Evolutionary conservation across 768 basidiomycete genomes (phyloP).

Genomic region (Saitozyma podzolica): DNA sequence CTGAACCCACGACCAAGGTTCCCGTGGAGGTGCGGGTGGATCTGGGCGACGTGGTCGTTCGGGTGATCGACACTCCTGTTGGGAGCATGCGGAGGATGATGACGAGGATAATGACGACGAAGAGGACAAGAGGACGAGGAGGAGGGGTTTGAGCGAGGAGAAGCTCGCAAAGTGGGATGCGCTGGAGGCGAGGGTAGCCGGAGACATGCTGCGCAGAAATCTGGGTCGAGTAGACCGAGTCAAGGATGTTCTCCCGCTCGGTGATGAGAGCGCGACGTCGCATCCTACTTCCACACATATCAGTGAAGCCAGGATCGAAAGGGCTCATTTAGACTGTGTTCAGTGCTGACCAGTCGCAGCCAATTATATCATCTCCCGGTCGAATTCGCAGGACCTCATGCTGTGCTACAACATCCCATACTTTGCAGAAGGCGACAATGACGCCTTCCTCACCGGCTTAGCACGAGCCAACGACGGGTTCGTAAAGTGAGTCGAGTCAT

Average conservation of each 20-base stretch:
- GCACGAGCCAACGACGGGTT: conserved; percentile 71
- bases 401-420: conserved; percentile 80
- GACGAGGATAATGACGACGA: conserved; percentile 51
- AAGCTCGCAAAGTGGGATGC: conserved; percentile 46
- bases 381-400: conserved; percentile 80
- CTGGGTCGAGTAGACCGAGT: conserved; percentile 79
- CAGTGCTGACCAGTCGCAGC: conserved; percentile 55
- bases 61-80: conserved; percentile 83
- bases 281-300: too few relatives aligned
- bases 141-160: conserved; percentile 26
- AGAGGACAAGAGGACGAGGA: conserved; percentile 54
- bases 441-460: conserved; percentile 72
- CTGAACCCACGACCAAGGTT: conserved; percentile 71
- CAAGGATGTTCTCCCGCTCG: conserved; percentile 72
- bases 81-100: conserved; percentile 58
- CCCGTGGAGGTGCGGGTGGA: conserved; percentile 64
- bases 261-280: conserved; percentile 52
- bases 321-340: too few relatives aligned
- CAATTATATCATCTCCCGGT: conserved; percentile 66
- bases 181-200: conserved; percentile 53
- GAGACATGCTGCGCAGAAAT: conserved; percentile 75
- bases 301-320: too few relatives aligned
- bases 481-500: conserved; percentile 71
- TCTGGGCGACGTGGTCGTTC: conserved; percentile 61
- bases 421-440: conserved; percentile 66